These are phyloP conservation scores for Funneliformis geosporum DNA, from an alignment of 192 early-diverging fungal genomes.

Conservation along the genomic window DNA sequence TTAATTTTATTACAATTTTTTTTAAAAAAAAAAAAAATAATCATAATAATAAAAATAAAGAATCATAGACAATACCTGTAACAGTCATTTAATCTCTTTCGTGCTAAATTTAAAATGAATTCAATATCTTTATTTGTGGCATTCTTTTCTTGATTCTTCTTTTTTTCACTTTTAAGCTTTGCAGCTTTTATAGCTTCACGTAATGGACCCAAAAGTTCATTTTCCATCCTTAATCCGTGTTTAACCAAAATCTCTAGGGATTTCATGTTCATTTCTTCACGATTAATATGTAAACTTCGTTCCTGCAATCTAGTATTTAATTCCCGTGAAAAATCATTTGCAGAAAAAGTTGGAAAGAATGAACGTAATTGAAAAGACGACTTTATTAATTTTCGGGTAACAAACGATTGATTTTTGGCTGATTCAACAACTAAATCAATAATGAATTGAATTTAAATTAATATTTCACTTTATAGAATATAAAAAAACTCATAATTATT, in stretches of 20 bases:
- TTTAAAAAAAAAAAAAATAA: background rate
- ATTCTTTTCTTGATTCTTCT: background rate
- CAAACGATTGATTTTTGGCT: slow-evolving; percentile 8
- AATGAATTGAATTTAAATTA: background rate
- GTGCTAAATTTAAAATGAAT: background rate
- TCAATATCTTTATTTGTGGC: background rate
- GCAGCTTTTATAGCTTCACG: background rate
- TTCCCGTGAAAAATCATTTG: background rate
- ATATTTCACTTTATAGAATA: background rate
- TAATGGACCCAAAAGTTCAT: background rate
- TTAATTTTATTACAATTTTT: no score
- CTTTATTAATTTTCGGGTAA: slow-evolving; percentile 6
- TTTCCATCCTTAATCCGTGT: background rate
- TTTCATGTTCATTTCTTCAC: slow-evolving; percentile 8
- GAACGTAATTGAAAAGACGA: background rate
- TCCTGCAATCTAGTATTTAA: background rate
- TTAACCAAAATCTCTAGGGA: slow-evolving; percentile 1
- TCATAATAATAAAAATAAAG: no score
- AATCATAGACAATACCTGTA: no score
- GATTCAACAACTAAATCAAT: slow-evolving; percentile 22
- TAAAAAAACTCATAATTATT: background rate
- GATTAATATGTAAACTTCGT: background rate
- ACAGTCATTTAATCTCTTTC: background rate
- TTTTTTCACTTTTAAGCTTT: background rate
- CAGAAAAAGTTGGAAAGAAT: background rate